phyloP scores from a whole-genome alignment of 768 basidiomycete species.

The Agrocybe chaxingu region DNA sequence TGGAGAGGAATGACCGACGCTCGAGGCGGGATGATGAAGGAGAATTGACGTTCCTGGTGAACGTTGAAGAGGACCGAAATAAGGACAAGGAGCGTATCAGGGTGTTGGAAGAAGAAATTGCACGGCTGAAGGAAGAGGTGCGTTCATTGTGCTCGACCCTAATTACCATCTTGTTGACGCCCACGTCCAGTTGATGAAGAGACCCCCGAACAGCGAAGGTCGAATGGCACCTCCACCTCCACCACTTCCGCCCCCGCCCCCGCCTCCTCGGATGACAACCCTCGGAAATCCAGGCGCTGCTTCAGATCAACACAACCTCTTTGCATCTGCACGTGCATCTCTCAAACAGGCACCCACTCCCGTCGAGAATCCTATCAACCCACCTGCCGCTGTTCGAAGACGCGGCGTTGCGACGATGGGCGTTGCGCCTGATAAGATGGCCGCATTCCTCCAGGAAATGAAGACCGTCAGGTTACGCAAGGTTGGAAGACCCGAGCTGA shows the following conservation, averaged over 20 bases:
- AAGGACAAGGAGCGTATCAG: slow-evolving; percentile 62
- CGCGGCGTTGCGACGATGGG: slow-evolving; percentile 66
- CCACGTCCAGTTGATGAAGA: slow-evolving; percentile 41
- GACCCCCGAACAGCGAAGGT: slow-evolving; percentile 20
- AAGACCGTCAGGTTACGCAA: slow-evolving; percentile 70
- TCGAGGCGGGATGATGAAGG: slow-evolving; percentile 33
- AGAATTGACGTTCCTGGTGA: slow-evolving; percentile 23
- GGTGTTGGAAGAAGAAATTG: slow-evolving; percentile 65
- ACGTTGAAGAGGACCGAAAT: slow-evolving; percentile 39
- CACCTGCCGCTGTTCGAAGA: slow-evolving; percentile 33
- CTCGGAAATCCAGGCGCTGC: slow-evolving; percentile 27
- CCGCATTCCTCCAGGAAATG: slow-evolving; percentile 76
- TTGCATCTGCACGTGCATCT: slow-evolving; percentile 61
- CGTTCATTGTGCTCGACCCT: slow-evolving; percentile 4
- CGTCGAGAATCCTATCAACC: slow-evolving; percentile 67
- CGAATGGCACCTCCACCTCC: slow-evolving; percentile 38
- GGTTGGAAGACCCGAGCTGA: slow-evolving; percentile 24
- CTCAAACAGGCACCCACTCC: slow-evolving; percentile 57
- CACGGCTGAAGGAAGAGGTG: slow-evolving; percentile 56
- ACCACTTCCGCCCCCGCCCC: slow-evolving; percentile 37
- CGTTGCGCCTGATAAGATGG: slow-evolving; percentile 80
- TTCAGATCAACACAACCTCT: slow-evolving; percentile 35
- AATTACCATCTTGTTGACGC: neutral
- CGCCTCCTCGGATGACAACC: slow-evolving; percentile 30
- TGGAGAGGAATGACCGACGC: slow-evolving; percentile 39